Evolutionary conservation across 306 rosid genomes (phyloP).

Genomic region (Cucumis hystrix): DNA sequence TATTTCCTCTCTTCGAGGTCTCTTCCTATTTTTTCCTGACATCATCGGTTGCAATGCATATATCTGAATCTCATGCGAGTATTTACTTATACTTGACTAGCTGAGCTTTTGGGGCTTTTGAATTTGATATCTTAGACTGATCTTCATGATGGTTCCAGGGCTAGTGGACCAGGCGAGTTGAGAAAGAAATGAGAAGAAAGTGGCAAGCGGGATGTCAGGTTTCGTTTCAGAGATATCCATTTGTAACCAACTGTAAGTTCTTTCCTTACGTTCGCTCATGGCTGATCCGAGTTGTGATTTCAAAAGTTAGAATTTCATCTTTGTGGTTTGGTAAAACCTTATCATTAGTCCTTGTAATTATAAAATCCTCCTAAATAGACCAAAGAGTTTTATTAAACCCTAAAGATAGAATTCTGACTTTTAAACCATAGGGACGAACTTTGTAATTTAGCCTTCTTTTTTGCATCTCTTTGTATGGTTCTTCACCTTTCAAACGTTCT

Average conservation of each 20-base stretch:
- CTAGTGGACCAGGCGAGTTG: neutral
- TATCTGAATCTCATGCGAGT: neutral
- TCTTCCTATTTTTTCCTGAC: neutral
- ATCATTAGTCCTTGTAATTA: no score
- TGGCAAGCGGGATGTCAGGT: constrained; percentile 2
- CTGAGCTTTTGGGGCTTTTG: neutral
- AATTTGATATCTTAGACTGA: neutral
- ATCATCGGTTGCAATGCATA: neutral
- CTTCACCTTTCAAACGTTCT: neutral
- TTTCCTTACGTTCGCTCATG: neutral
- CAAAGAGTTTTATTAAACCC: no score
- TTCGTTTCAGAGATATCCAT: neutral
- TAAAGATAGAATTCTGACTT: no score
- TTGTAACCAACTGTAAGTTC: neutral
- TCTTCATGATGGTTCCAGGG: neutral
- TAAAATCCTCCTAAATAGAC: no score
- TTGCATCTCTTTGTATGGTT: neutral
- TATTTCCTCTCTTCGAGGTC: neutral
- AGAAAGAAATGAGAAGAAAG: constrained; percentile 1
- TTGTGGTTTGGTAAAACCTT: neutral
- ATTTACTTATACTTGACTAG: neutral
- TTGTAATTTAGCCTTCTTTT: no score
- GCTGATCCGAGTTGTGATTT: neutral
- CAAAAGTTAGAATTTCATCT: no score
- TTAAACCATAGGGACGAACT: no score